Evolutionary conservation across 441 rosid species (phyloP).

Genomic region (Erodium moschatum): DNA sequence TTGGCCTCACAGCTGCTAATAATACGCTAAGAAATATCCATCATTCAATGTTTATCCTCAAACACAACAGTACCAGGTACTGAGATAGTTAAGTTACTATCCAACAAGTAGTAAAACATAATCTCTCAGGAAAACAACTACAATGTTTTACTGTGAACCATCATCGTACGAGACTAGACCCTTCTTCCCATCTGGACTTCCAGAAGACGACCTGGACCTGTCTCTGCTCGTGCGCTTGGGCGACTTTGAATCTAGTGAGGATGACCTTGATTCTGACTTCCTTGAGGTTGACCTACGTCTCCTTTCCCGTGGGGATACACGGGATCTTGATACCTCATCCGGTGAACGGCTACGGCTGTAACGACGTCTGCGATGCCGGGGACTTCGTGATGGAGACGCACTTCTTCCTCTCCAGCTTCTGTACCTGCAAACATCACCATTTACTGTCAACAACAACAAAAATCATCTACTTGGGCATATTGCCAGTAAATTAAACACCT

Average conservation of each 20-base stretch:
- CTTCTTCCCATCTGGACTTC: slow-evolving; percentile 41
- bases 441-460: background rate
- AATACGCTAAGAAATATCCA: background rate
- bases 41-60: background rate
- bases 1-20: no score
- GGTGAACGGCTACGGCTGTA: slow-evolving; percentile 46
- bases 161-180: slow-evolving; percentile 78
- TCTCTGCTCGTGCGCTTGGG: slow-evolving; percentile 45
- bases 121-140: no score
- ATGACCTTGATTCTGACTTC: slow-evolving; percentile 42
- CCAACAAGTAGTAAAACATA: no score
- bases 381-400: slow-evolving; percentile 52
- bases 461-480: no score
- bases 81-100: no score
- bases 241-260: slow-evolving; percentile 48
- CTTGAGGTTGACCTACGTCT: slow-evolving; percentile 45
- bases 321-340: slow-evolving; percentile 35
- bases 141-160: slow-evolving; percentile 29
- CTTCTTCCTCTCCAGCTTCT: slow-evolving; percentile 70
- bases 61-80: background rate
- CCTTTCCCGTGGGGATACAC: slow-evolving; percentile 31
- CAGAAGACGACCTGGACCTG: slow-evolving; percentile 60
- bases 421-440: slow-evolving; percentile 34
- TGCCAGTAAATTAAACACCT: no score
- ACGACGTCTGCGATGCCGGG: slow-evolving; percentile 38